These are phyloP conservation scores for Salix udensis DNA, from an alignment of 345 rosid genomes.

Conservation along the genomic window DNA sequence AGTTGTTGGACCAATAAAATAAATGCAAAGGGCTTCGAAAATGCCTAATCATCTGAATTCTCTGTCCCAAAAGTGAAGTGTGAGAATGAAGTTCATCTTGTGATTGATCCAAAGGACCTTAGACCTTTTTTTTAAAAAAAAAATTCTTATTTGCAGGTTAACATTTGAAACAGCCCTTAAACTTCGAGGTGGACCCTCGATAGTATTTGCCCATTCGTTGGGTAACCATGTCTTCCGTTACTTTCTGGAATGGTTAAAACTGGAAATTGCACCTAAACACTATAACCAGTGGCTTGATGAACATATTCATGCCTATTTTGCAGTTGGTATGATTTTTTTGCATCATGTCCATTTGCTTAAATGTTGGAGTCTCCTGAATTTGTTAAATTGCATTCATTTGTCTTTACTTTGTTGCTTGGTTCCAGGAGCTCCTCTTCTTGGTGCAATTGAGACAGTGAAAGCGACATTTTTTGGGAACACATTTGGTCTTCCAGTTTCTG, in stretches of 20 bases:
- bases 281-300: conserved; percentile 85
- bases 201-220: conserved; percentile 96
- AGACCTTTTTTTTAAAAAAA: not conserved
- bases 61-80: not conserved
- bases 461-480: conserved; percentile 77
- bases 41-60: not conserved
- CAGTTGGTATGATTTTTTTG: conserved; percentile 64
- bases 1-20: not conserved
- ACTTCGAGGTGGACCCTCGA: conserved; percentile 87
- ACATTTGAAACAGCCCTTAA: conserved; percentile 93
- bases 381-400: conserved; percentile 14
- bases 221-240: conserved; percentile 94
- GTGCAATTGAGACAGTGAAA: conserved; percentile 74
- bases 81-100: not conserved
- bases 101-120: conserved; percentile 7
- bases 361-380: not conserved
- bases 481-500: conserved; percentile 92
- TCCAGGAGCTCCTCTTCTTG: conserved; percentile 95
- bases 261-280: conserved; percentile 95
- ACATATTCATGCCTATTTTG: conserved; percentile 90
- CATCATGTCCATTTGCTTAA: conserved; percentile 8
- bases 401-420: conserved; percentile 18
- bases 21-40: not conserved
- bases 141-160: conserved; percentile 45
- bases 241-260: conserved; percentile 96